Evolutionary conservation across 2,329 filamentous ascomycete species (phyloP), one percentile per base, ranked within the genome.

Genomic region (Fonsecaea erecta): DNA sequence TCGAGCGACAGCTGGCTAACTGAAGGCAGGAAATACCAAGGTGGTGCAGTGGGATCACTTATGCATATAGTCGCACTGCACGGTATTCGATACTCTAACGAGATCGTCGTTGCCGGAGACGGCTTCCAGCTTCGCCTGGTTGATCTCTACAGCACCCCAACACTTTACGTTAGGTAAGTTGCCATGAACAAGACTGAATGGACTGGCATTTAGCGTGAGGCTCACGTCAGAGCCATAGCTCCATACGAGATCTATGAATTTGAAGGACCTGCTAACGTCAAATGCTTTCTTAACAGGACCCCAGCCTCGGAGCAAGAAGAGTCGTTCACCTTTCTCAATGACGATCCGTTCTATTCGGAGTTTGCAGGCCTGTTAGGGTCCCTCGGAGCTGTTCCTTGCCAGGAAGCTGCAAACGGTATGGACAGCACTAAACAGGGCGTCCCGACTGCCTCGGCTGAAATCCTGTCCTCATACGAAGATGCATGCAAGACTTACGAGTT

Each of bases 381-480:
- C 1, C 53, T 34, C 32, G 53, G 30, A 12, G 14, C 53, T 34
- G 5, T 9, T 56, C 26, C 28, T 30, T 21, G 14, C 32, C 18
- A 37, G 32, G 34, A 21, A 56, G 14, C n/a, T 37, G 53, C 3
- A 14, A 24, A 56, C 7, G 11, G 30, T 9, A 6, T 2, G 18
- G 32, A 16, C 3, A 37, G 21, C 30, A 12, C 12, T 4, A 8
- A 24, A 14, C 30, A 56, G 32, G 28, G 14, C n/a, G 8, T 35
- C 24, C 2, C n/a, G 8, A 8, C 40, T n/a, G 6, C 55, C 18
- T 18, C 55, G 14, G 24, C 9, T 30, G 1, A 30, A 46, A 58
- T 58, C 9, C 24, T 61, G 18, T 61, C 58, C 11, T 51, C 58
- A 14, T 61, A 61, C 24, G 58, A 61, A 32, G 58, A 61, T 40